Percentiles rank a stretch among this genome's conserved stretches.
These are phyloP conservation scores for Tylopilus balloui DNA, from an alignment of 768 basidiomycete genomes.

Conservation along the genomic window DNA sequence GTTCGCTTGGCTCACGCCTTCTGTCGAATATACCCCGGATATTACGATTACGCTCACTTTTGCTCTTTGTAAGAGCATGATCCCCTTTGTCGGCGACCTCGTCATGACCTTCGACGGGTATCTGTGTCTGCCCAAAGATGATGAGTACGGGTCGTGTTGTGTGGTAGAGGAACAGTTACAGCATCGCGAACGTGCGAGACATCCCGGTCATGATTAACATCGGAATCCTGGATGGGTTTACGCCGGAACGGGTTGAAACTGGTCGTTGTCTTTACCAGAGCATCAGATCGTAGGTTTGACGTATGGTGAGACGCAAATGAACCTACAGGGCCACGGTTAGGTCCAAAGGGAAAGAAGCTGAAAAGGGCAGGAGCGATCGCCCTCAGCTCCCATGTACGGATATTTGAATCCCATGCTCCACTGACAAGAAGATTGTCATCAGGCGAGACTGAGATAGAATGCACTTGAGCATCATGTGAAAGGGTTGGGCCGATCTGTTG, in stretches of 20 bases:
- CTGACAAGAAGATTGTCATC: slow-evolving; percentile 13
- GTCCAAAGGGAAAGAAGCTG: slow-evolving; percentile 6
- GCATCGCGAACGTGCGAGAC: not conserved
- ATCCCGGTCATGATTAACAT: not conserved
- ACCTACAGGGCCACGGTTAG: slow-evolving; percentile 14
- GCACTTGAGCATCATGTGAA: slow-evolving; percentile 6
- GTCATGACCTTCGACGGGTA: not conserved
- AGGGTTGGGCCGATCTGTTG: slow-evolving; percentile 18
- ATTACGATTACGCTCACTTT: not conserved
- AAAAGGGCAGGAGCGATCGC: slow-evolving; percentile 12
- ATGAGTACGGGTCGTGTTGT: not conserved
- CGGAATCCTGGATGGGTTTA: not conserved
- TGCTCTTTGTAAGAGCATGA: not conserved
- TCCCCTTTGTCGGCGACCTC: not conserved
- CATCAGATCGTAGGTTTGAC: not conserved
- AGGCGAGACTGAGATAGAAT: slow-evolving; percentile 17
- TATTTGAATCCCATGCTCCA: slow-evolving; percentile 12
- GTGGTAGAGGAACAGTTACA: not conserved
- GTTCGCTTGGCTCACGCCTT: not conserved
- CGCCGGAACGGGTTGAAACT: not conserved
- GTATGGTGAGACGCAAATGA: not conserved
- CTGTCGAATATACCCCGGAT: not conserved
- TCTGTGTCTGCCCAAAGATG: not conserved
- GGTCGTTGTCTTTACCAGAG: not conserved
- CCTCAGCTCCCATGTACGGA: slow-evolving; percentile 18